A percentile compares a stretch with the other conserved stretches of the same genome.
These are phyloP conservation scores for Vigna unguiculata DNA, from an alignment of 306 rosid species.

Conservation along the genomic window DNA sequence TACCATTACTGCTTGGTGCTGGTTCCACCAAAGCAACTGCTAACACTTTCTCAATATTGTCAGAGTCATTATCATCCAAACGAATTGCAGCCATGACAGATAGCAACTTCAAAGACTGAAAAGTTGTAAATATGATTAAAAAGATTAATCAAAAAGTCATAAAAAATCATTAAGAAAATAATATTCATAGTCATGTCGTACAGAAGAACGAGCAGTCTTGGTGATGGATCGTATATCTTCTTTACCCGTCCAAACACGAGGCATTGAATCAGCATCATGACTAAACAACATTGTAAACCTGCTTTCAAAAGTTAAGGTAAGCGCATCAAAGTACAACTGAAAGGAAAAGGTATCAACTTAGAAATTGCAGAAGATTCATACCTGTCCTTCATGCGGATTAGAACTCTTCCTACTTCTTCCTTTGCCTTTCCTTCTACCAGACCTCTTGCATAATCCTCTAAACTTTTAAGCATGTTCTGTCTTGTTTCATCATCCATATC, in stretches of 20 bases:
- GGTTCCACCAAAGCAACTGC: constrained; percentile 70
- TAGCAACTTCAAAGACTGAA: constrained; percentile 91
- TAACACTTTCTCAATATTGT: constrained; percentile 72
- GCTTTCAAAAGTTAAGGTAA: constrained; percentile 51
- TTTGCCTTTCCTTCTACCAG: constrained; percentile 85
- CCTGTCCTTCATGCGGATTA: constrained; percentile 97
- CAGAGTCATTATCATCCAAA: constrained; percentile 70
- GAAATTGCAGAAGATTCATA: constrained; percentile 47
- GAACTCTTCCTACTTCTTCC: constrained; percentile 97
- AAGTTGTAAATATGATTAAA: constrained; percentile 20
- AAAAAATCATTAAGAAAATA: constrained; percentile 26
- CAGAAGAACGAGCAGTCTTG: constrained; percentile 88
- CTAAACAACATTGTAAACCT: constrained; percentile 92
- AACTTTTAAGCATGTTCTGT: constrained; percentile 56
- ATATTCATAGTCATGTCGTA: constrained; percentile 51
- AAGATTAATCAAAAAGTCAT: constrained; percentile 10
- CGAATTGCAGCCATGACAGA: constrained; percentile 93
- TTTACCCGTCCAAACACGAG: constrained; percentile 93
- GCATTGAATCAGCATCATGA: constrained; percentile 97
- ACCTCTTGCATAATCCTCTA: constrained; percentile 73
- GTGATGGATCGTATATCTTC: constrained; percentile 95
- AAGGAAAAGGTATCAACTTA: constrained; percentile 7
- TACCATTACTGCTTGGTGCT: constrained; percentile 54
- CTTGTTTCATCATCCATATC: constrained; percentile 75
- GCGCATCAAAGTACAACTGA: constrained; percentile 30